Base-by-base conservation (phyloP, 805 yeast species). In the Candida qinlingensis region DNA sequence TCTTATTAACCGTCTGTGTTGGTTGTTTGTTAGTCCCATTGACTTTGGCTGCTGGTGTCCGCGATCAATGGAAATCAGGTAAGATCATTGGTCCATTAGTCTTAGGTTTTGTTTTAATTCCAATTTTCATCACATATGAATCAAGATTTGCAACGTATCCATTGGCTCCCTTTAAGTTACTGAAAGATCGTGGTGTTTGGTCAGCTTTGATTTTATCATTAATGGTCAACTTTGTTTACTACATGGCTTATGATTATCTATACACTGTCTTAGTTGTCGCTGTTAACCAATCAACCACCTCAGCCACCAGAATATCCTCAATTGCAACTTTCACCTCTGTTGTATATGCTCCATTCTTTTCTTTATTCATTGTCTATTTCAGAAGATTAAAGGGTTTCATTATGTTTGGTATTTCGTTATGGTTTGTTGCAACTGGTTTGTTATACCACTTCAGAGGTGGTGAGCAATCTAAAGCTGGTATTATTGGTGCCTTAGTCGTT, bases 101-200 rank as follows among this genome's bases (percentile, higher is more conserved):
- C 25, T 60, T 87, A 48, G 94, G 95, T 3, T 72, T 79, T 54
- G 75, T 72, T 25, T 63, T 81, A 31, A 61, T 85, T 46, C 87
- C 89, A 6, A 62, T 74, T n/a, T 79, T 83, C 49, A 58, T 74
- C 12, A n/a, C 64, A 25, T 85, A 85, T 82, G 94, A 86, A 63
- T 51, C 62, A 29, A 72, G 70, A 50, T 70, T 68, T 51, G 80
- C 90, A 19, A 68, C 62, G 44, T 71, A 75, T 58, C 94, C 95
- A n/a, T 61, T 87, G 39, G 64, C 79, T 19, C 92, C 94, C 19
- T 69, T 70, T 54, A 64, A 70, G 11, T 70, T 83, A 52, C 61
- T 86, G 59, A 78, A 71, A 50, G 87, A 86, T 63, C 77, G 89
- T 55, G 87, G 85, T 52, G 82, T 85, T 33, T 83, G 87, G 85